A percentile compares a stretch with the other conserved stretches of the same genome.
Evolutionary conservation across 768 basidiomycete genomes (phyloP).

Genomic region (Rhizopogon vinicolor): DNA sequence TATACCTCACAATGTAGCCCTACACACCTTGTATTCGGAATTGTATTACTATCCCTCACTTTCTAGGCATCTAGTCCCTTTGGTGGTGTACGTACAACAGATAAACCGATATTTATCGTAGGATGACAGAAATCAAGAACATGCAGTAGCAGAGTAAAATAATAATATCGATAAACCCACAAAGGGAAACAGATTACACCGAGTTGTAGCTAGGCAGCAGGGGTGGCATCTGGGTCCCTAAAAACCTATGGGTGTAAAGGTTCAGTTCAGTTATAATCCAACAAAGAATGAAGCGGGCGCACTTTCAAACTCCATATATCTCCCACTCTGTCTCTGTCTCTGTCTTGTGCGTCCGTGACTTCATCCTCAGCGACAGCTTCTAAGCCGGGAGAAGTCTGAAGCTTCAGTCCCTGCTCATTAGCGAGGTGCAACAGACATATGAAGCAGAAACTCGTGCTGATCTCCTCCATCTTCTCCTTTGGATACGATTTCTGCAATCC

Average conservation of each 20-base stretch:
- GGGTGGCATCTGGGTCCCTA: constrained; percentile 35
- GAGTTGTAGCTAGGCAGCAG: constrained; percentile 14
- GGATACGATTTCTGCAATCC: constrained; percentile 83
- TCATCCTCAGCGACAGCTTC: constrained; percentile 32
- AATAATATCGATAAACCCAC: constrained; percentile 6
- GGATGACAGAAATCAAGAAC: constrained; percentile 3
- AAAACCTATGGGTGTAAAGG: constrained; percentile 31
- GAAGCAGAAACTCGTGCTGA: constrained; percentile 99
- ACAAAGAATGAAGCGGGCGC: constrained; percentile 9
- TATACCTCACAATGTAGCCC: constrained; percentile 1
- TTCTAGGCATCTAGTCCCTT: neutral
- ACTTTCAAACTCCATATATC: constrained; percentile 78
- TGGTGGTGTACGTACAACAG: constrained; percentile 7
- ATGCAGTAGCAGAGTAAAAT: constrained; percentile 6
- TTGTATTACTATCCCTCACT: neutral
- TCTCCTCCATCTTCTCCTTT: constrained; percentile 92
- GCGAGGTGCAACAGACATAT: constrained; percentile 95
- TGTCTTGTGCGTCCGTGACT: constrained; percentile 30
- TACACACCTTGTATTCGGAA: neutral
- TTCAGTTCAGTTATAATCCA: neutral
- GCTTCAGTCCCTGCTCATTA: constrained; percentile 91
- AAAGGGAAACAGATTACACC: constrained; percentile 16
- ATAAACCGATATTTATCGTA: neutral
- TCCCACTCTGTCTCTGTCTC: constrained; percentile 43
- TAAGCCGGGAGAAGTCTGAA: constrained; percentile 49